Conservation (phyloP, 2,329 filamentous ascomycete species). For the Dothideomycetes sp. region DNA sequence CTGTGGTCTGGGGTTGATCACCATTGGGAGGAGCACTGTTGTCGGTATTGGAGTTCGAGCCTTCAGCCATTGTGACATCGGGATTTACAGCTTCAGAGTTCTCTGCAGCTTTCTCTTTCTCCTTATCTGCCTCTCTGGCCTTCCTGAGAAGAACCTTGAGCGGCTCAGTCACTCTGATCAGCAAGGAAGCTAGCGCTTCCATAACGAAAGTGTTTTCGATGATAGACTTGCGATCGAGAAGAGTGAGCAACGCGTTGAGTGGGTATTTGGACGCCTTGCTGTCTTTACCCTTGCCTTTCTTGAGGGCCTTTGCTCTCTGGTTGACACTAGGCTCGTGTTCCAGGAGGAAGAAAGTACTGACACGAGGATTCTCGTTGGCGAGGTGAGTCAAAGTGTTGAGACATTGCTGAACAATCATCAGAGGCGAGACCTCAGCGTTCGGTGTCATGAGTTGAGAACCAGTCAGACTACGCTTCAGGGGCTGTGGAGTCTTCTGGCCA, state of each 20-base stretch:
- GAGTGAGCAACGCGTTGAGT: conserved; percentile 77
- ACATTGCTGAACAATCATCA: conserved; percentile 94
- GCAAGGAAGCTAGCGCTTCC: conserved; percentile 79
- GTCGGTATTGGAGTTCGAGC: conserved; percentile 18
- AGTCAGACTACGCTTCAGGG: conserved; percentile 65
- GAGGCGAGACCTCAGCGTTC: conserved; percentile 79
- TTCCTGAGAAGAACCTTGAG: conserved; percentile 74
- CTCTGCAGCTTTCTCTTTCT: conserved; percentile 25
- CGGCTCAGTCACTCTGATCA: conserved; percentile 82
- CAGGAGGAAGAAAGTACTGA: conserved; percentile 84
- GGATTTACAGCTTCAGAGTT: conserved; percentile 5
- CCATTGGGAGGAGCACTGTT: conserved; percentile 20
- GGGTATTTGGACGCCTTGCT: conserved; percentile 77
- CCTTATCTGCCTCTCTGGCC: conserved; percentile 59
- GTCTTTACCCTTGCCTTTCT: conserved; percentile 82
- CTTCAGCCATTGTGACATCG: conserved; percentile 19
- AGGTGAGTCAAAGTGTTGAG: conserved; percentile 76
- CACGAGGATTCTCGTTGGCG: conserved; percentile 73
- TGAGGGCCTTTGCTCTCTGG: conserved; percentile 57
- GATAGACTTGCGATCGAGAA: conserved; percentile 88
- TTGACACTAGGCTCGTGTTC: conserved; percentile 69
- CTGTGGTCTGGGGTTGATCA: conserved; percentile 29
- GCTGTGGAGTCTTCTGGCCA: conserved; percentile 73
- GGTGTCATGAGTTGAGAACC: conserved; percentile 38
- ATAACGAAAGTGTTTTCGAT: conserved; percentile 97